A percentile compares a stretch with the other conserved stretches of the same genome.
These are phyloP conservation scores for Phaeomoniella chlamydospora DNA, from an alignment of 2,329 filamentous ascomycete species.

Conservation along the genomic window DNA sequence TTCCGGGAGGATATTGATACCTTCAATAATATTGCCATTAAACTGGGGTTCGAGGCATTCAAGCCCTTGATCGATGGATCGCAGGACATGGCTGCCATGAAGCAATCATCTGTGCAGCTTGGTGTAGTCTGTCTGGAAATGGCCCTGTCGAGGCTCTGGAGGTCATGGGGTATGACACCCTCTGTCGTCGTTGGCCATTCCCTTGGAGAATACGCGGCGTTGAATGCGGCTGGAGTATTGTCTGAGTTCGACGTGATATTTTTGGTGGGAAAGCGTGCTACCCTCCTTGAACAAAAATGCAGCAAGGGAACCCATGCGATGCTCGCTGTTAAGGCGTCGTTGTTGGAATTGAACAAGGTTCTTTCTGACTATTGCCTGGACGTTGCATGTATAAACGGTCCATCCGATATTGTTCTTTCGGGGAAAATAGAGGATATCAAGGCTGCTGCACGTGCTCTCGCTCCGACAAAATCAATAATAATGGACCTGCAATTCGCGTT, in stretches of 20 bases:
- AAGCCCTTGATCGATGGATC: slow-evolving; percentile 13
- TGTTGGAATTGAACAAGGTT: not conserved
- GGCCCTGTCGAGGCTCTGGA: slow-evolving; percentile 20
- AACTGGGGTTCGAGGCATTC: slow-evolving; percentile 16
- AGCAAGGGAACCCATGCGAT: slow-evolving; percentile 6
- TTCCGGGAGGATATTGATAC: slow-evolving; percentile 18
- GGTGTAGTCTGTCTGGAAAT: slow-evolving; percentile 26
- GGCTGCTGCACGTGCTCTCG: too few species aligned
- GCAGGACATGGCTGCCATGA: slow-evolving; percentile 9
- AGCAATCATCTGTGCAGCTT: slow-evolving; percentile 20
- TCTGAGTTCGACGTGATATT: slow-evolving; percentile 33
- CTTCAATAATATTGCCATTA: slow-evolving; percentile 15
- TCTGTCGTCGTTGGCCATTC: slow-evolving; percentile 16
- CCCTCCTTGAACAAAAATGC: slow-evolving; percentile 10
- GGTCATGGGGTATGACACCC: slow-evolving; percentile 15
- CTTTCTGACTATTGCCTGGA: slow-evolving; percentile 2
- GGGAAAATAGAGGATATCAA: slow-evolving; percentile 13
- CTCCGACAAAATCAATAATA: slow-evolving; percentile 46
- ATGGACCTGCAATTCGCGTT: slow-evolving; percentile 57
- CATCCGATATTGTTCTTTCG: slow-evolving; percentile 26
- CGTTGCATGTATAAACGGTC: slow-evolving; percentile 28
- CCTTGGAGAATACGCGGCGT: slow-evolving; percentile 24
- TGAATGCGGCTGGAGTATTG: slow-evolving; percentile 20
- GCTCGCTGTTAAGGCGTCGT: slow-evolving; percentile 1
- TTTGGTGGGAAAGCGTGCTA: slow-evolving; percentile 42